Percentiles rank a stretch among this genome's conserved stretches.
phyloP scores from a whole-genome alignment of 169 alveolate genomes.

The Ichthyophthirius multifiliis region DNA sequence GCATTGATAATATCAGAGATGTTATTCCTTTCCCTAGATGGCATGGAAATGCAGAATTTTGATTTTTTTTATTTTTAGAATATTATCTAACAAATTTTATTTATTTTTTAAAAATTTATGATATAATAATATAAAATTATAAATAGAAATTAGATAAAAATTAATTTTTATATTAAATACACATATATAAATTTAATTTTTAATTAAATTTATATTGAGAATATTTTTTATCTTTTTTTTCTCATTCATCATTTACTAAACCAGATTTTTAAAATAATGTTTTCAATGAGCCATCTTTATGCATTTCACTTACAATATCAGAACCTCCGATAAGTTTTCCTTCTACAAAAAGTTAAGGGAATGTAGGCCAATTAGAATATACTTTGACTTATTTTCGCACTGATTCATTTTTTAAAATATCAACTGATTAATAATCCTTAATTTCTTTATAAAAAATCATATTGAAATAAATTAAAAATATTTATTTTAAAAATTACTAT shows the following conservation, averaged over 20 bases:
- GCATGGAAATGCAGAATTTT: conserved; percentile 94
- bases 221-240: no score
- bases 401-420: conserved; percentile 81
- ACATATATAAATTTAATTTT: no score
- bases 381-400: conserved; percentile 88
- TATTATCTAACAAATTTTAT: no score
- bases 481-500: background rate
- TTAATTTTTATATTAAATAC: no score
- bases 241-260: no score
- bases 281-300: conserved; percentile 81
- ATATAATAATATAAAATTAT: no score
- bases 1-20: conserved; percentile 98
- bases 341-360: conserved; percentile 90
- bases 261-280: conserved; percentile 61
- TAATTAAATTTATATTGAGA: no score
- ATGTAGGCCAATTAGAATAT: conserved; percentile 93
- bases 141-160: no score
- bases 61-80: no score
- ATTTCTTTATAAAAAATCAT: conserved; percentile 41
- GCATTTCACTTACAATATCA: conserved; percentile 89
- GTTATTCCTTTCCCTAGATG: conserved; percentile 99
- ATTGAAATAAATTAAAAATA: background rate
- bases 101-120: no score
- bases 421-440: conserved; percentile 71
- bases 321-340: conserved; percentile 89